Evolutionary conservation across 2,329 filamentous ascomycete species (phyloP).

Genomic region (Aspergillus sp.): DNA sequence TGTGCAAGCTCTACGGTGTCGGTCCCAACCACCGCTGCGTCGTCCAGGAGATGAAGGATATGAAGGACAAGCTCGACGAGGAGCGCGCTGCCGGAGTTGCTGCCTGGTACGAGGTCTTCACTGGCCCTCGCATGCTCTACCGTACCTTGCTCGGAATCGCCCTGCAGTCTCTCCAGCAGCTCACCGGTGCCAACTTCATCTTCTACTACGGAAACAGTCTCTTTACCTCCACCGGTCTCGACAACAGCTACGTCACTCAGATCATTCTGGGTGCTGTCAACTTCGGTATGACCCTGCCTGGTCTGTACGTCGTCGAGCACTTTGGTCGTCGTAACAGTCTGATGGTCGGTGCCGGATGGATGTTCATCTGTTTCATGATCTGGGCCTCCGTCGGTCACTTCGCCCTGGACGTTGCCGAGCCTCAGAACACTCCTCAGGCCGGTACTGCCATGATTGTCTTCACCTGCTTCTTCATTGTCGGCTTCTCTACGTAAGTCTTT

Average conservation of each 20-base stretch:
- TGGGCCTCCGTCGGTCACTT: constrained; percentile 62
- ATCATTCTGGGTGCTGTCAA: constrained; percentile 70
- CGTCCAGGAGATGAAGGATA: constrained; percentile 56
- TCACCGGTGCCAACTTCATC: constrained; percentile 52
- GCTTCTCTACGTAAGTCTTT: constrained; percentile 66
- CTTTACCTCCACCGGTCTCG: constrained; percentile 65
- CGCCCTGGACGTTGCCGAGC: constrained; percentile 39
- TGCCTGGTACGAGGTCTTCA: constrained; percentile 47
- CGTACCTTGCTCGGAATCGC: constrained; percentile 46
- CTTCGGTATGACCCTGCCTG: constrained; percentile 65
- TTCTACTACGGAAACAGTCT: constrained; percentile 59
- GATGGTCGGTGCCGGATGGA: constrained; percentile 66
- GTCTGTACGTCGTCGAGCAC: constrained; percentile 69
- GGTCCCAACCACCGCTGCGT: constrained; percentile 56
- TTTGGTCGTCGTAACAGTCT: constrained; percentile 68
- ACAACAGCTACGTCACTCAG: constrained; percentile 65
- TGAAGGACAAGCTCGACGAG: constrained; percentile 59
- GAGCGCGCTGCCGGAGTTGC: constrained; percentile 46
- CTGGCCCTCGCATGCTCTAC: constrained; percentile 49
- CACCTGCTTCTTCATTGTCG: constrained; percentile 72
- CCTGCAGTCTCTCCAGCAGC: constrained; percentile 49
- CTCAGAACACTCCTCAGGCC: constrained; percentile 46
- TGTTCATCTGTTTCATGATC: constrained; percentile 60
- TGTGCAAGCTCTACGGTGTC: constrained; percentile 57
- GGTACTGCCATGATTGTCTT: constrained; percentile 71